Conservation (phyloP, 1,284 basidiomycete species). For the Irpex rosettiformis region DNA sequence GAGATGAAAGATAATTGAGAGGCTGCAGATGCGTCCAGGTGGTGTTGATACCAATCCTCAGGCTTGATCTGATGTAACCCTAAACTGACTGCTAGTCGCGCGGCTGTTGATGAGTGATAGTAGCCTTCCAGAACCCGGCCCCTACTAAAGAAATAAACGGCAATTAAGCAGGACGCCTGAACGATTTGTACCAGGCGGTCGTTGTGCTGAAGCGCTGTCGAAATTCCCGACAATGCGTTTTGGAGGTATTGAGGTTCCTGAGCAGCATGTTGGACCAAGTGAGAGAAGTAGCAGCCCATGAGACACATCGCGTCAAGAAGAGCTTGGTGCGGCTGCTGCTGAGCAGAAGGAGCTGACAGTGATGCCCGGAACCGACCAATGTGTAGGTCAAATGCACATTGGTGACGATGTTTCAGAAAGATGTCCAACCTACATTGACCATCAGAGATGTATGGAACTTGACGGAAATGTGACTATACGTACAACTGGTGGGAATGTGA, state of each 20-base stretch:
- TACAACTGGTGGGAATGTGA: not conserved
- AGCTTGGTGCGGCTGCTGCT: conserved; percentile 48
- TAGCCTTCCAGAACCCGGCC: conserved; percentile 56
- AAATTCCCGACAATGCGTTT: conserved; percentile 46
- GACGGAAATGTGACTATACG: not conserved
- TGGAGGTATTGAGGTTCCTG: conserved; percentile 47
- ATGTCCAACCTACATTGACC: conserved; percentile 41
- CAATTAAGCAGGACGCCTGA: conserved; percentile 57
- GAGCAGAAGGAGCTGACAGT: conserved; percentile 25
- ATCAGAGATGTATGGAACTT: not conserved
- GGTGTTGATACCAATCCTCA: conserved; percentile 26
- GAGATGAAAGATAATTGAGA: conserved; percentile 13
- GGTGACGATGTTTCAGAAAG: conserved; percentile 54
- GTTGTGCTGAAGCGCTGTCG: conserved; percentile 44
- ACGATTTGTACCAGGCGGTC: conserved; percentile 55
- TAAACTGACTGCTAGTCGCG: conserved; percentile 50
- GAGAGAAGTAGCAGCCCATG: conserved; percentile 52
- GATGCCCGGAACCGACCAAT: conserved; percentile 39
- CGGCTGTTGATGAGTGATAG: conserved; percentile 55
- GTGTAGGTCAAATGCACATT: conserved; percentile 55
- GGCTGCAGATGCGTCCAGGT: conserved; percentile 21
- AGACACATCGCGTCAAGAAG: conserved; percentile 59
- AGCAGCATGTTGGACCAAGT: conserved; percentile 35
- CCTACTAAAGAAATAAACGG: conserved; percentile 57
- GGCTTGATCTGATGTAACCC: conserved; percentile 49